phyloP scores from a whole-genome alignment of 805 yeast species.

The Saccharomycopsis javanensis region DNA sequence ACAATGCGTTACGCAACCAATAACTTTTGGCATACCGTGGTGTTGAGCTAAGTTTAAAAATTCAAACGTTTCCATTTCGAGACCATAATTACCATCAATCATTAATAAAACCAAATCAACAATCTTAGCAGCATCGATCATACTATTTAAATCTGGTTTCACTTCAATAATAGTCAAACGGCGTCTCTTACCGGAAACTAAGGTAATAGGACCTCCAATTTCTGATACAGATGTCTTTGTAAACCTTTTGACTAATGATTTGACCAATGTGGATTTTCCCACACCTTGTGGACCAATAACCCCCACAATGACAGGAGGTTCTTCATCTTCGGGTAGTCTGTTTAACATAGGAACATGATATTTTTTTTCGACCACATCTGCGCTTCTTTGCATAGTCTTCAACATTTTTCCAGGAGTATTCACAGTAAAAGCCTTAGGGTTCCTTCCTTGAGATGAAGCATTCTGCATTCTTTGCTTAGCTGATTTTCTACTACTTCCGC shows the following conservation, averaged over 20 bases:
- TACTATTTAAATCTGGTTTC: constrained; percentile 82
- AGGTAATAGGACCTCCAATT: constrained; percentile 91
- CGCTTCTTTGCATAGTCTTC: constrained; percentile 71
- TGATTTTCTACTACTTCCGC: constrained; percentile 39
- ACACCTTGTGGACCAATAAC: constrained; percentile 99
- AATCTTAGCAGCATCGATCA: constrained; percentile 92
- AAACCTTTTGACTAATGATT: constrained; percentile 77
- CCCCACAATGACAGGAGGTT: constrained; percentile 93
- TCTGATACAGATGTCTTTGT: constrained; percentile 81
- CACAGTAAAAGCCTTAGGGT: constrained; percentile 78
- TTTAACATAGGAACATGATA: constrained; percentile 97
- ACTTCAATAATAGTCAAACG: constrained; percentile 90
- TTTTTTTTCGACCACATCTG: constrained; percentile 71
- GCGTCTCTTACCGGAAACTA: constrained; percentile 90
- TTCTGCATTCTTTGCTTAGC: constrained; percentile 65
- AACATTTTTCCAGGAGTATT: constrained; percentile 80
- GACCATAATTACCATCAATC: constrained; percentile 95
- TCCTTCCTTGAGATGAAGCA: constrained; percentile 50
- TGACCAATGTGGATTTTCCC: constrained; percentile 88
- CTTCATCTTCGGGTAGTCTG: constrained; percentile 93
- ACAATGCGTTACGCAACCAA: constrained; percentile 92
- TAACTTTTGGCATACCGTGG: constrained; percentile 97
- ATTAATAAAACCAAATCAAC: constrained; percentile 85
- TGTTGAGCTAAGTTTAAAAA: constrained; percentile 92
- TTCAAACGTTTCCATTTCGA: constrained; percentile 99